Conservation (phyloP, 225 moss, liverwort and hornwort genomes). For the Marchantia paleacea region DNA sequence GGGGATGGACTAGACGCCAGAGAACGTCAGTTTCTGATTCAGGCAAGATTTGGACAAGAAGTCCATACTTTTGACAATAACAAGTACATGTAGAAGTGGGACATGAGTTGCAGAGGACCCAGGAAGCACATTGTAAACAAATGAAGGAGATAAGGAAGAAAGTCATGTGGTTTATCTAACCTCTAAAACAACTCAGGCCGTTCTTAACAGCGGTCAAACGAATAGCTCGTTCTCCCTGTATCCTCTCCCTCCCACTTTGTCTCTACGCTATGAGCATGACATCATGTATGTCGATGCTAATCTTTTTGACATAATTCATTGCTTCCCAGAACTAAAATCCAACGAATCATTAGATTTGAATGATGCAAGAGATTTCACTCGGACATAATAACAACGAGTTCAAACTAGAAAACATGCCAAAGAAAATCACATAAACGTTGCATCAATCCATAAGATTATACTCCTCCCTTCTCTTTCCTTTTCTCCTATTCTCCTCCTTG, state of each 20-base stretch:
- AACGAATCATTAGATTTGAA: neutral
- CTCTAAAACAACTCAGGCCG: neutral
- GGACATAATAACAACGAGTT: neutral
- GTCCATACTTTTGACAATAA: neutral
- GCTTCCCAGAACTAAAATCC: neutral
- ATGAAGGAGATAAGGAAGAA: neutral
- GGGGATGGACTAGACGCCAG: too few species aligned
- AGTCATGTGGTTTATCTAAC: neutral
- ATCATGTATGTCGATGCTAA: neutral
- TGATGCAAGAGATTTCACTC: neutral
- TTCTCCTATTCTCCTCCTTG: too few species aligned
- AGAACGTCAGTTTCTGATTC: neutral
- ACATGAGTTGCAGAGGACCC: neutral
- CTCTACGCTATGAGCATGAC: neutral
- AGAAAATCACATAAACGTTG: too few species aligned
- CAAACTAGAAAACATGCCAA: neutral
- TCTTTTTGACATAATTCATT: neutral
- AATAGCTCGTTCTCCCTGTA: neutral
- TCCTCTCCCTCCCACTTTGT: neutral
- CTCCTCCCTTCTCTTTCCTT: too few species aligned
- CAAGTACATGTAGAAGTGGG: neutral
- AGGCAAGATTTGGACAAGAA: neutral
- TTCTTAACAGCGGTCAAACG: neutral
- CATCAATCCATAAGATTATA: too few species aligned
- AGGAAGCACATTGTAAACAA: neutral